A percentile compares a stretch with the other conserved stretches of the same genome.
These are phyloP conservation scores for Erucastrum elatum DNA, from an alignment of 345 rosid species.

Conservation along the genomic window DNA sequence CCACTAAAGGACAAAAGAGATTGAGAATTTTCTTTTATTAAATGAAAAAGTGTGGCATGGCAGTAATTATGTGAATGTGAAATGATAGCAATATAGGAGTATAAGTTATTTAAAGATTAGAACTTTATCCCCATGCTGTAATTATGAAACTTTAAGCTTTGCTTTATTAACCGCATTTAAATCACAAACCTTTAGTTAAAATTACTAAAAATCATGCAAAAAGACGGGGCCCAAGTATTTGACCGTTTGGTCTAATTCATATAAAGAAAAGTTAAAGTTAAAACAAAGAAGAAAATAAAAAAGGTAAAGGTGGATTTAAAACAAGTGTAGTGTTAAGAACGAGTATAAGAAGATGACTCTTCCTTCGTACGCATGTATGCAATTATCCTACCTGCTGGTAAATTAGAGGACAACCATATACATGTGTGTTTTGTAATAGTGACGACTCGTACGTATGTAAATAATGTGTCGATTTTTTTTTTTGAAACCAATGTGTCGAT, in stretches of 20 bases:
- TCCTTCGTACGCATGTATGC: conserved; percentile 45
- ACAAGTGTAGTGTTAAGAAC: conserved; percentile 18
- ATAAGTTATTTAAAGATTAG: conserved; percentile 16
- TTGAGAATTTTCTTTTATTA: not conserved
- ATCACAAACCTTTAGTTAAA: conserved; percentile 10
- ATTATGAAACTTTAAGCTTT: conserved; percentile 42
- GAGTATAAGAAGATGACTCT: conserved; percentile 39
- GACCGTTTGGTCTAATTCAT: conserved; percentile 42
- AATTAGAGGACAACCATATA: conserved; percentile 29
- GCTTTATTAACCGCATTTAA: conserved; percentile 33
- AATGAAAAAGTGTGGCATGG: conserved; percentile 31
- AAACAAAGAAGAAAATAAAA: not conserved
- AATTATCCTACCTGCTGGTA: conserved; percentile 38
- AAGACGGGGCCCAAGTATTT: conserved; percentile 41
- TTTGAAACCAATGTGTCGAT: not conserved
- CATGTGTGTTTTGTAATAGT: conserved; percentile 24
- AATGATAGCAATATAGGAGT: conserved; percentile 22
- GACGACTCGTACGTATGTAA: conserved; percentile 21
- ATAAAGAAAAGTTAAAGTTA: conserved; percentile 43
- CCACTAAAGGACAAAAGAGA: conserved; percentile 37
- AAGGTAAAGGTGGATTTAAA: conserved; percentile 29
- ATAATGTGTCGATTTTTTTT: not conserved
- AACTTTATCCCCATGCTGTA: conserved; percentile 41
- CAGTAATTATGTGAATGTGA: conserved; percentile 42
- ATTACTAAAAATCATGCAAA: conserved; percentile 38